phyloP scores from a whole-genome alignment of 805 yeast species.

The Yarrowia bubula region DNA sequence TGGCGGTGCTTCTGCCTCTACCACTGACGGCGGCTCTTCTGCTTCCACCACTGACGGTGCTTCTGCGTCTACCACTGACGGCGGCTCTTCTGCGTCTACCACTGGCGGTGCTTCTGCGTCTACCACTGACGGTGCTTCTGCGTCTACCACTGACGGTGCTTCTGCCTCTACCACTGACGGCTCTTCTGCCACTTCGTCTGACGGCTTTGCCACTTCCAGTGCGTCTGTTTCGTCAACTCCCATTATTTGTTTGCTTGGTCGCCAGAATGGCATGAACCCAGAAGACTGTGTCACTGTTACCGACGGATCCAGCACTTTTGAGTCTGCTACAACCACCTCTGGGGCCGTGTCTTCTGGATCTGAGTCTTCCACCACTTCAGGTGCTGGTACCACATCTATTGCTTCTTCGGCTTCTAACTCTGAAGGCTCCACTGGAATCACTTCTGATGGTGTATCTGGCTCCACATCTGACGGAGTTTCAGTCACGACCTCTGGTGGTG shows the following conservation, averaged over 20 bases:
- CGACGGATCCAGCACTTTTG: not conserved
- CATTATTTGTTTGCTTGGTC: too few species aligned
- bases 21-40: not conserved
- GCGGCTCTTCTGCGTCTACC: not conserved
- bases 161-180: not conserved
- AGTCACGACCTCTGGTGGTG: too few species aligned
- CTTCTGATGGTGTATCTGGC: too few species aligned
- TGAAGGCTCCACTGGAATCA: too few species aligned
- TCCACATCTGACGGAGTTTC: too few species aligned
- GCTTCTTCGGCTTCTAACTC: not conserved
- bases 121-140: not conserved
- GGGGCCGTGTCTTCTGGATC: not conserved
- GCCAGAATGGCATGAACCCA: too few species aligned
- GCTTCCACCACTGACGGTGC: not conserved
- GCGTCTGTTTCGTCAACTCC: not conserved
- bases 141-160: not conserved
- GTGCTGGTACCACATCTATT: not conserved
- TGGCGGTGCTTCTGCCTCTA: not conserved
- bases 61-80: not conserved
- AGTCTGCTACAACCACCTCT: not conserved
- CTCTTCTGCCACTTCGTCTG: not conserved
- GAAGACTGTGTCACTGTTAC: not conserved
- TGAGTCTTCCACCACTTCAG: not conserved
- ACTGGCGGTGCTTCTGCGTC: not conserved
- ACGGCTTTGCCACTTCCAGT: not conserved